A percentile compares a stretch with the other conserved stretches of the same genome.
These are phyloP conservation scores for Ustilago cynodontis DNA, from an alignment of 1,284 basidiomycete genomes.

Conservation along the genomic window DNA sequence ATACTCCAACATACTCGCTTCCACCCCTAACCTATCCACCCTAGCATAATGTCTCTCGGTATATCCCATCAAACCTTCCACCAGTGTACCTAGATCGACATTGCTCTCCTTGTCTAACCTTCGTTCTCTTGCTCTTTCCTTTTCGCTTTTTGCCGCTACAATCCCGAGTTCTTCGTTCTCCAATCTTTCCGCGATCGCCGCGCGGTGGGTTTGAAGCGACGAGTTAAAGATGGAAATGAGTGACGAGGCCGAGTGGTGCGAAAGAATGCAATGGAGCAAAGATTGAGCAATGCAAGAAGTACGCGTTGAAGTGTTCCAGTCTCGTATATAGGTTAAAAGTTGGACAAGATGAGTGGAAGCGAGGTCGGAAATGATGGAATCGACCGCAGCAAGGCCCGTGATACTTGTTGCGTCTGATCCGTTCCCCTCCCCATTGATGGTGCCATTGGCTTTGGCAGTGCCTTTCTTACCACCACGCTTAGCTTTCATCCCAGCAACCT, in stretches of 20 bases:
- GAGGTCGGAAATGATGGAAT: conserved; percentile 80
- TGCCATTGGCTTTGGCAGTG: neutral
- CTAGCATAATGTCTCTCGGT: conserved; percentile 89
- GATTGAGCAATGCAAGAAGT: conserved; percentile 88
- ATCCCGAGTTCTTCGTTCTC: conserved; percentile 44
- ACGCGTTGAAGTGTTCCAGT: conserved; percentile 93
- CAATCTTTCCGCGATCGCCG: conserved; percentile 12
- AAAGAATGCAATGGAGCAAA: conserved; percentile 84
- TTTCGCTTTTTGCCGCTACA: conserved; percentile 1
- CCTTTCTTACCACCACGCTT: neutral
- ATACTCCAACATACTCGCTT: conserved; percentile 93
- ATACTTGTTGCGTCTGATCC: conserved; percentile 44
- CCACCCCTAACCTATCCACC: conserved; percentile 87
- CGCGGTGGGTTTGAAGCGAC: conserved; percentile 13
- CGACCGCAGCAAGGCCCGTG: conserved; percentile 60
- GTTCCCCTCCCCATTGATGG: neutral
- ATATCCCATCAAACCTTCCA: conserved; percentile 90
- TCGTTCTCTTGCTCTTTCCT: conserved; percentile 19
- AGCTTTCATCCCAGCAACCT: neutral
- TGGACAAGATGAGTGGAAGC: conserved; percentile 80
- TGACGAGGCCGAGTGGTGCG: conserved; percentile 79
- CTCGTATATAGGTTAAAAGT: conserved; percentile 83
- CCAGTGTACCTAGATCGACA: conserved; percentile 74
- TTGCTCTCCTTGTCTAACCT: conserved; percentile 72
- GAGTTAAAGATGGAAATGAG: conserved; percentile 78